These are phyloP conservation scores for Stylosanthes scabra DNA, from an alignment of 331 rosid genomes.

Conservation along the genomic window DNA sequence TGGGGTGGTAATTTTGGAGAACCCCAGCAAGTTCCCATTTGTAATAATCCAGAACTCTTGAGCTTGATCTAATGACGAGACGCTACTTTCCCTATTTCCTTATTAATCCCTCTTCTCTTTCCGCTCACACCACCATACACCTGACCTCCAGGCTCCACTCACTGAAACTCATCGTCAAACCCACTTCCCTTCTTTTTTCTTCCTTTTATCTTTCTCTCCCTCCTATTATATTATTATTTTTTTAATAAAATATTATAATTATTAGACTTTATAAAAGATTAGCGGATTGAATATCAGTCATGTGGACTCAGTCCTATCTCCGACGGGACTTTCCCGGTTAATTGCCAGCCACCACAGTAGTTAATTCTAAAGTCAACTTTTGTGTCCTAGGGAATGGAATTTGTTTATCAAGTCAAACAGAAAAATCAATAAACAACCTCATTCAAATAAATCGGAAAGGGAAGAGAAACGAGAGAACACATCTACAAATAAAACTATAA, in stretches of 20 bases:
- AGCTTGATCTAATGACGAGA: no score
- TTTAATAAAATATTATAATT: no score
- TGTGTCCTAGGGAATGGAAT: not conserved
- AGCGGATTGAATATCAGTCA: not conserved
- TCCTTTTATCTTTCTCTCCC: no score
- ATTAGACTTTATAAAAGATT: no score
- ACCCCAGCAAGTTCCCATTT: constrained; percentile 54
- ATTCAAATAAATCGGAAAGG: not conserved
- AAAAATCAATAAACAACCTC: not conserved
- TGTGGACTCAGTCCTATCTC: constrained; percentile 46
- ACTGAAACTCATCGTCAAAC: no score
- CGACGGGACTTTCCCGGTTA: constrained; percentile 6
- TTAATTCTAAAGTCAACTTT: constrained; percentile 46
- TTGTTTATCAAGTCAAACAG: constrained; percentile 30
- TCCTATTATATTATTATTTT: no score
- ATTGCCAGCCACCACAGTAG: not conserved
- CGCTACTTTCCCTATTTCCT: not conserved
- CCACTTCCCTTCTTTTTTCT: no score
- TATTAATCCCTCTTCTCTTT: not conserved
- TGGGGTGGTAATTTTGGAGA: constrained; percentile 42
- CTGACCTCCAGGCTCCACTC: no score
- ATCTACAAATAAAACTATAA: not conserved
- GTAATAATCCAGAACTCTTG: constrained; percentile 24
- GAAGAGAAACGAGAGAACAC: not conserved
- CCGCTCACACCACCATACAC: no score